Evolutionary conservation across 768 basidiomycete species (phyloP).

Genomic region (Mycena olivaceomarginata): DNA sequence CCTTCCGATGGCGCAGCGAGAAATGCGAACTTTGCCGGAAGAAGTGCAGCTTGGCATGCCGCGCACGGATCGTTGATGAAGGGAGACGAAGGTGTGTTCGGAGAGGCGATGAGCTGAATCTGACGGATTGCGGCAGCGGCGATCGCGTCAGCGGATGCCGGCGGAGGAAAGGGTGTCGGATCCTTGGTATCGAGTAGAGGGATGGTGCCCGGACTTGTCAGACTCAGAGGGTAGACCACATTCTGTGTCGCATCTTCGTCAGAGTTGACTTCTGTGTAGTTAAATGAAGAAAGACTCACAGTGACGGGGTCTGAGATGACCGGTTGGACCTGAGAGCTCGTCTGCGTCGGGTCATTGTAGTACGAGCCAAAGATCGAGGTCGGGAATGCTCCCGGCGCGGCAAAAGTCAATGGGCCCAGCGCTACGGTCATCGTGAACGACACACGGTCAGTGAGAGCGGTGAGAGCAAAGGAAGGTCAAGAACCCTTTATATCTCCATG

Average conservation of each 20-base stretch:
- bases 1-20: conserved; percentile 79
- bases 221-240: conserved; percentile 70
- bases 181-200: conserved; percentile 76
- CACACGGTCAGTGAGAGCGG: conserved; percentile 22
- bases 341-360: conserved; percentile 84
- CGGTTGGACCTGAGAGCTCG: conserved; percentile 85
- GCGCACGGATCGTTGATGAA: conserved; percentile 75
- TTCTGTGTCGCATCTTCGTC: conserved; percentile 61
- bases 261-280: conserved; percentile 2
- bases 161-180: conserved; percentile 79
- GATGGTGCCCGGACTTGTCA: conserved; percentile 79
- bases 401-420: conserved; percentile 65
- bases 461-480: conserved; percentile 23
- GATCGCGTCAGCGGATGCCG: conserved; percentile 65
- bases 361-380: conserved; percentile 77
- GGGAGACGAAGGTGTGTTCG: conserved; percentile 60
- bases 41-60: conserved; percentile 75
- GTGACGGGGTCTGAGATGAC: conserved; percentile 83
- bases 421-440: conserved; percentile 19
- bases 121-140: conserved; percentile 73
- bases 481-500: conserved; percentile 9
- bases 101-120: conserved; percentile 68
- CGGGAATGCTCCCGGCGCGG: conserved; percentile 78
- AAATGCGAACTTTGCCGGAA: conserved; percentile 78
- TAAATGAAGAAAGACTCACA: conserved; percentile 57